Base-by-base conservation (phyloP, 2,329 filamentous ascomycete genomes). In the Monosporascus sp. region DNA sequence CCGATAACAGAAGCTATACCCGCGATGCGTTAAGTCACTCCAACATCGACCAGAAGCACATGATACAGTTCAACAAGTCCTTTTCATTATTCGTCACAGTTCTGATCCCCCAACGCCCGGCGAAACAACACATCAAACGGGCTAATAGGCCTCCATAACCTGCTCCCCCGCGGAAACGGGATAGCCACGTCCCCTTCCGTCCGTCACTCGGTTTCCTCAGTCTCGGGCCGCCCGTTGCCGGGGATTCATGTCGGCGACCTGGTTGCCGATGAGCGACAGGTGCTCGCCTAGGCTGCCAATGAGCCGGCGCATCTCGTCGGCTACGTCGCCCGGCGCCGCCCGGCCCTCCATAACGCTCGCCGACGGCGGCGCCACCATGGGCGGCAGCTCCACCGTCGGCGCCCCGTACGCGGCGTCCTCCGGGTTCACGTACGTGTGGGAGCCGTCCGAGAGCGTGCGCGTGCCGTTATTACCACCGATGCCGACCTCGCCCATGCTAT, bases 261-360 rank as follows among this genome's bases (percentile, higher is more conserved):
- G 77, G 38, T 70, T 67, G 37, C 78, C 76, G 16, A 76, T 74
- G 24, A 76, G 59, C 11, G 69, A 72, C 4, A 80, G 66, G 52
- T 80, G 77, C n/a, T 79, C 76, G 6, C 73, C 69, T 3, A 80
- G 66, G 52, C 72, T 76, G 66, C 76, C 76, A 16, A 78, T 74
- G 54, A 84, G 69, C 19, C 75, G 72, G 8, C 79, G 73, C 56
- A 84, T 70, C 59, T 77, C 73, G 53, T 77, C 73, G 44, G 76
- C 76, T 20, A 81, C 76, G 48, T 82, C 80, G 24, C 76, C 75
- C 4, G 72, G 65, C 0, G 77, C 76, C 0, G 79, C 79, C 34
- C 76, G 72, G 2, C 79, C 79, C 62, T 83, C 80, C 72, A 84
- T 77, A 41, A 82, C 79, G 50, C 74, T 72, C 2, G 73, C 66